Conservation (phyloP, 2,329 filamentous ascomycete genomes). For the Ophiostoma montium region DNA sequence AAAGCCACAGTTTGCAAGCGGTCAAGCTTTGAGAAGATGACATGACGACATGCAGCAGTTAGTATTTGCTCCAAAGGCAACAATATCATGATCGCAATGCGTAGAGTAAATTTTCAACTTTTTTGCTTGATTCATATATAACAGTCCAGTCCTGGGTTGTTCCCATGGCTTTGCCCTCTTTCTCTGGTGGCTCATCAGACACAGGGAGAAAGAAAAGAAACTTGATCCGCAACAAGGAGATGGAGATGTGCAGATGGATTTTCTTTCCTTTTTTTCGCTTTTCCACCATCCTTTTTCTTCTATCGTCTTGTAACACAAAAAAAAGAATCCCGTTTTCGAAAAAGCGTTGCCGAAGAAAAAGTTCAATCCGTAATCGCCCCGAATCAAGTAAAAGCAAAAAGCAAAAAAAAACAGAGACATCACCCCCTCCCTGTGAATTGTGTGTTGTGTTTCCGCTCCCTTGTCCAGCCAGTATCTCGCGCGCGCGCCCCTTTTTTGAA, state of each 20-base stretch:
- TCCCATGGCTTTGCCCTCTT: background rate
- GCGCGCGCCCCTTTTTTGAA: slow-evolving; percentile 2
- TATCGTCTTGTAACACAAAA: background rate
- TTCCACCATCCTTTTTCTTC: background rate
- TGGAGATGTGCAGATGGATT: background rate
- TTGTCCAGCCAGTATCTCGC: background rate
- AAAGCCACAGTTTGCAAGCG: too few relatives aligned
- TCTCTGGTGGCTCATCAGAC: background rate
- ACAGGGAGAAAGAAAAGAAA: background rate
- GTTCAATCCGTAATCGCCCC: slow-evolving; percentile 1
- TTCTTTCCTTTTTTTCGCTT: background rate
- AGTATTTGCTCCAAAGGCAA: too few relatives aligned
- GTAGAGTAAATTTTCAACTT: background rate
- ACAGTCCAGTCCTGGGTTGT: background rate
- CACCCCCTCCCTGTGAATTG: background rate
- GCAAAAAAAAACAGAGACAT: background rate
- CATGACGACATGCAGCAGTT: too few relatives aligned
- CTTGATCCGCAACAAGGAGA: background rate
- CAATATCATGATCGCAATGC: too few relatives aligned
- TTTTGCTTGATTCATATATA: background rate
- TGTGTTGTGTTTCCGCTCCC: background rate
- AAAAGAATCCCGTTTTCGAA: background rate
- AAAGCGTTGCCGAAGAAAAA: slow-evolving; percentile 2
- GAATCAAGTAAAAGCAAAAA: too few relatives aligned
- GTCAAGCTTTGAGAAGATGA: too few relatives aligned